Evolutionary conservation across 2,329 filamentous ascomycete species (phyloP), one percentile per base, ranked within the genome.

Genomic region (Xylariomycetidae sp.): DNA sequence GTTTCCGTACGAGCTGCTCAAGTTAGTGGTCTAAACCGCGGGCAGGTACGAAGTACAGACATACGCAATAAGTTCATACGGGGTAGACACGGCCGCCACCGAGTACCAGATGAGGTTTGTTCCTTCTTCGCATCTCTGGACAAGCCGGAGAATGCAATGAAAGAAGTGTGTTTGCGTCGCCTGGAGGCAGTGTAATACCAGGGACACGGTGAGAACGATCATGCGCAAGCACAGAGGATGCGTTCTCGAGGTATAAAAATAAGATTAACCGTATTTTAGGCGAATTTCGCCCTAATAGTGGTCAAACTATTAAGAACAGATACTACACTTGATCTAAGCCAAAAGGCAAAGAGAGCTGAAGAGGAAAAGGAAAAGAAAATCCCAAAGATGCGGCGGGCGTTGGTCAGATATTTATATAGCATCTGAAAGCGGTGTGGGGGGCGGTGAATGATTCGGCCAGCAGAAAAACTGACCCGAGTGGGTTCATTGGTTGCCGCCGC

Each of bases 221-320:
- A 74, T 82, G 70, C 65, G 79, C 81, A 83, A 85, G 82, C 79
- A 70, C 77, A 84, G 80, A 74, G 79, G 72, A 48, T 48, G 16
- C 62, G 52, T 48, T 53, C 58, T 62, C 74, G 40, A 40, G 50
- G 39, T 62, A 50, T 71, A 85, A 85, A 82, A 84, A 88, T 86
- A 73, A 71, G 80, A 78, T 77, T 85, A 88, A 88, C 85, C 80
- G 77, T 69, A 70, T 72, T 74, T 74, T 70, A 70, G 68, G 67
- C 70, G 75, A 70, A 34, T 67, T 84, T 75, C 72, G 69, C 70
- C 72, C 74, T 87, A 85, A 81, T 82, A 88, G 84, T 82, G 80
- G 87, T 88, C 88, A 89, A 88, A 88, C 84, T 88, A 80, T 86
- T 84, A 87, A 88, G 83, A 88, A 88, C 83, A 86, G 82, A 85